phyloP scores from a whole-genome alignment of 1,284 basidiomycete genomes.

The Cryptococcus hybrid region DNA sequence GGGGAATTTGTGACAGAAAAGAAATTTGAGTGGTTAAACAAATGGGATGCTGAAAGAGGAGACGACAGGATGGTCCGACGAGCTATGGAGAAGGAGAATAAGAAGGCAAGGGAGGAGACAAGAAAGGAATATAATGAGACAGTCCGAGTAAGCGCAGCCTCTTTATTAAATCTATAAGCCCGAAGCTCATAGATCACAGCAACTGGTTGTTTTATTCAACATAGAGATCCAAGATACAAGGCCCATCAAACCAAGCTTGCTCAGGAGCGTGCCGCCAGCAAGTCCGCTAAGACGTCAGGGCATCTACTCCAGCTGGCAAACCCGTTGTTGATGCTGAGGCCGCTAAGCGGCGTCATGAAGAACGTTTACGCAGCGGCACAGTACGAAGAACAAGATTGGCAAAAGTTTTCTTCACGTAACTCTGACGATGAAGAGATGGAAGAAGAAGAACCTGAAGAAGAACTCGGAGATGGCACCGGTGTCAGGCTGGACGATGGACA shows the following conservation, averaged over 20 bases:
- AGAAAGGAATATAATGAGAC: conserved; percentile 92
- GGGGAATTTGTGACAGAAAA: conserved; percentile 88
- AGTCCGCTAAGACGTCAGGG: conserved; percentile 5
- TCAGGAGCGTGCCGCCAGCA: conserved; percentile 11
- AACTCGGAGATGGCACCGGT: conserved; percentile 33
- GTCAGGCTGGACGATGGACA: conserved; percentile 32
- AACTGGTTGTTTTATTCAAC: conserved; percentile 79
- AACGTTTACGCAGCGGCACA: conserved; percentile 28
- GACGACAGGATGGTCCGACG: conserved; percentile 82
- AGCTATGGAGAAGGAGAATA: conserved; percentile 95
- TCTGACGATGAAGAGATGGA: conserved; percentile 51
- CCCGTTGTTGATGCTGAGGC: conserved; percentile 25
- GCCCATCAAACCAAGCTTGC: conserved; percentile 60
- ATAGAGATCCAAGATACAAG: conserved; percentile 91
- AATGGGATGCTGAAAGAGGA: conserved; percentile 79
- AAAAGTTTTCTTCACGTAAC: conserved; percentile 63
- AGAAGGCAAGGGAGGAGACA: conserved; percentile 81
- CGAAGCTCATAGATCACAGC: conserved; percentile 52
- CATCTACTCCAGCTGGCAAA: conserved; percentile 15
- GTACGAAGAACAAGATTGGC: conserved; percentile 68
- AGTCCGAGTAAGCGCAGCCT: conserved; percentile 62
- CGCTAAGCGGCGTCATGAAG: conserved; percentile 23
- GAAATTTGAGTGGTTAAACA: conserved; percentile 85
- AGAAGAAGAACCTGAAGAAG: conserved; percentile 31
- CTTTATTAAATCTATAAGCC: background rate